phyloP scores from a whole-genome alignment of 768 basidiomycete genomes.

The Mrakia blollopis region DNA sequence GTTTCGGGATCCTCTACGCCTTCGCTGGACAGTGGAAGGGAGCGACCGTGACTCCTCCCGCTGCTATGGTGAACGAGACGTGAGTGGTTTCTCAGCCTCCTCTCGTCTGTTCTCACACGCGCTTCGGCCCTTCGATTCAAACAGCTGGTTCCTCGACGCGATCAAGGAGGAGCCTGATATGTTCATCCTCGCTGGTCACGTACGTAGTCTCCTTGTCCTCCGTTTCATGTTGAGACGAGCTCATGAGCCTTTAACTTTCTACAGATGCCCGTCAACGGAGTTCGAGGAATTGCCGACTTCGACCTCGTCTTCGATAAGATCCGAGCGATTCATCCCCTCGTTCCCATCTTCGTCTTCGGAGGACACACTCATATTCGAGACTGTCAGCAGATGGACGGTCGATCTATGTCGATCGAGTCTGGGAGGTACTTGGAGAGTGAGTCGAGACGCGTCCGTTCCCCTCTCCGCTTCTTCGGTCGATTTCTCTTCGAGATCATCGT shows the following conservation, averaged over 20 bases:
- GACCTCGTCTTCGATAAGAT: constrained; percentile 67
- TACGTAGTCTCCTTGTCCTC: background rate
- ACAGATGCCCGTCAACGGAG: constrained; percentile 27
- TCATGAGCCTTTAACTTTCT: background rate
- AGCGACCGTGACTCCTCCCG: constrained; percentile 58
- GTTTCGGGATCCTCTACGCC: constrained; percentile 65
- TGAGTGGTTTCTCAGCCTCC: too few species aligned
- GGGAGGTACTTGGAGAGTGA: constrained; percentile 81
- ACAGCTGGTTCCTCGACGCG: constrained; percentile 73
- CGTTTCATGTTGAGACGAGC: constrained; percentile 35
- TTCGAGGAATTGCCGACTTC: constrained; percentile 48
- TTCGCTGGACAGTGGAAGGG: too few species aligned
- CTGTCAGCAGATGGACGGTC: constrained; percentile 65
- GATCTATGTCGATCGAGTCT: constrained; percentile 74
- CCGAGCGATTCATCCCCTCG: constrained; percentile 63
- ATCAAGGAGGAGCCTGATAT: constrained; percentile 76
- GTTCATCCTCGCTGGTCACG: constrained; percentile 46
- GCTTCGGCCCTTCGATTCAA: too few species aligned
- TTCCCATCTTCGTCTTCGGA: constrained; percentile 78
- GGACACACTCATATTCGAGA: constrained; percentile 68
- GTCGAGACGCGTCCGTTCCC: too few species aligned
- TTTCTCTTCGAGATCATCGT: too few species aligned
- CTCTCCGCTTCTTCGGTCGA: too few species aligned
- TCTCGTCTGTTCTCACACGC: too few species aligned
- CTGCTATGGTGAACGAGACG: constrained; percentile 67